phyloP scores from a whole-genome alignment of 495 filamentous ascomycete species.

The Eremomyces bilateralis region DNA sequence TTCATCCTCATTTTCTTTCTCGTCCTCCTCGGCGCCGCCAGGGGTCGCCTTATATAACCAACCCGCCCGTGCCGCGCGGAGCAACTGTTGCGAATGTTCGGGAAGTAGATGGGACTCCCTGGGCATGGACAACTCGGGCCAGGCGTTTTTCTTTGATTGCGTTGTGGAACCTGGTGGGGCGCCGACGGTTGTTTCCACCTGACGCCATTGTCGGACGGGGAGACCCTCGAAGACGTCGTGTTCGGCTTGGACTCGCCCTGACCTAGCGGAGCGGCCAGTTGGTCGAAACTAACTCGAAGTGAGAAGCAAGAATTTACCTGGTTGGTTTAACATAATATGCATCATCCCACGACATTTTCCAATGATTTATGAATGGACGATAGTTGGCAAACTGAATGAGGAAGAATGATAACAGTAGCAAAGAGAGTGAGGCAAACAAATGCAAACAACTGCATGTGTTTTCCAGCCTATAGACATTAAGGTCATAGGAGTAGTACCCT shows the following conservation, averaged over 20 bases:
- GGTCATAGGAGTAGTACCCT: too few relatives aligned
- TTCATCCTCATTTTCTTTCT: slow-evolving; percentile 26
- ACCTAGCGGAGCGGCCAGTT: too few relatives aligned
- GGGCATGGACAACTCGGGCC: slow-evolving; percentile 51
- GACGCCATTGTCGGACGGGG: slow-evolving; percentile 79
- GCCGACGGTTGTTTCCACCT: slow-evolving; percentile 40
- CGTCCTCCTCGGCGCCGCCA: slow-evolving; percentile 19
- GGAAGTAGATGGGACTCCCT: slow-evolving; percentile 67
- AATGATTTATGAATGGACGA: too few relatives aligned
- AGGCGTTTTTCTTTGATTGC: slow-evolving; percentile 22
- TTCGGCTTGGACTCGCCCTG: slow-evolving; percentile 38
- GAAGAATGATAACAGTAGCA: too few relatives aligned
- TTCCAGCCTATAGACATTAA: too few relatives aligned
- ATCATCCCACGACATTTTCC: too few relatives aligned
- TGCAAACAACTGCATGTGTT: too few relatives aligned
- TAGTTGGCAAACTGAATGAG: too few relatives aligned
- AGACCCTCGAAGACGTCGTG: slow-evolving; percentile 93
- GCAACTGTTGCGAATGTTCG: slow-evolving; percentile 50
- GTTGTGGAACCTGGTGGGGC: slow-evolving; percentile 24
- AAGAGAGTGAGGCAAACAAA: too few relatives aligned
- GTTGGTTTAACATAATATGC: too few relatives aligned
- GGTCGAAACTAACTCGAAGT: too few relatives aligned
- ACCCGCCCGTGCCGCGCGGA: slow-evolving; percentile 60
- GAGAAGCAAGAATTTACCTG: too few relatives aligned
- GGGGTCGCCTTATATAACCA: slow-evolving; percentile 38